Evolutionary conservation across 2,329 filamentous ascomycete genomes (phyloP).

Genomic region (Hypocrella siamensis): DNA sequence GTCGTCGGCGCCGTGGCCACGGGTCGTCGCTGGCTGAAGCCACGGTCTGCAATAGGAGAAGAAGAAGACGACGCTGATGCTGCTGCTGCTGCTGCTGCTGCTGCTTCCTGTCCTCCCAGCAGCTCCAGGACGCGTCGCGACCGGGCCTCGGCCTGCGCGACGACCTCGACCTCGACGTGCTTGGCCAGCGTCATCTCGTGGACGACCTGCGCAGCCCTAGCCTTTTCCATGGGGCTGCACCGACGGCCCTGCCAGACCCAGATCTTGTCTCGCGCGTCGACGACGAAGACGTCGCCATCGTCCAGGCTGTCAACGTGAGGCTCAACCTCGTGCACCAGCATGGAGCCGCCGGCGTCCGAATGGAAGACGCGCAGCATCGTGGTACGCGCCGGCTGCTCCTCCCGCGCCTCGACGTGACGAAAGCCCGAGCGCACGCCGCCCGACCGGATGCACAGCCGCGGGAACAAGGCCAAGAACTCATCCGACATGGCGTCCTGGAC

Average conservation of each 20-base stretch:
- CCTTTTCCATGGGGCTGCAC: slow-evolving; percentile 54
- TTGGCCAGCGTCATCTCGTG: slow-evolving; percentile 49
- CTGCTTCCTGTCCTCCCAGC: slow-evolving; percentile 30
- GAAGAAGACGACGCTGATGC: not conserved
- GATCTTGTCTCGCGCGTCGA: slow-evolving; percentile 47
- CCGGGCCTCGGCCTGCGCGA: slow-evolving; percentile 43
- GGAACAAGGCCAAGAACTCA: slow-evolving; percentile 45
- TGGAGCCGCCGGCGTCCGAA: slow-evolving; percentile 26
- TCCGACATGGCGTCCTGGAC: slow-evolving; percentile 42
- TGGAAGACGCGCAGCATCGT: slow-evolving; percentile 48
- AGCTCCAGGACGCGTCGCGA: slow-evolving; percentile 38
- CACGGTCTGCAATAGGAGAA: too few species aligned
- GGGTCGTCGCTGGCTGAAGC: too few species aligned
- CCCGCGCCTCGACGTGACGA: slow-evolving; percentile 38
- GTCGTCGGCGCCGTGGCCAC: too few species aligned
- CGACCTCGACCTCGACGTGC: slow-evolving; percentile 47
- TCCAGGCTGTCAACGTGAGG: slow-evolving; percentile 46
- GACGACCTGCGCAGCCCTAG: slow-evolving; percentile 51
- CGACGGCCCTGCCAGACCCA: slow-evolving; percentile 54
- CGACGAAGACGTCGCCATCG: slow-evolving; percentile 48
- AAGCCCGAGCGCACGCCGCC: slow-evolving; percentile 50
- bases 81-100: slow-evolving; percentile 9
- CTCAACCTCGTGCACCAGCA: slow-evolving; percentile 49
- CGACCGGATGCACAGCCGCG: slow-evolving; percentile 39
- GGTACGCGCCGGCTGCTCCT: slow-evolving; percentile 22